Base-by-base conservation (phyloP, 305 asterid species). In the Fraxinus sp. region DNA sequence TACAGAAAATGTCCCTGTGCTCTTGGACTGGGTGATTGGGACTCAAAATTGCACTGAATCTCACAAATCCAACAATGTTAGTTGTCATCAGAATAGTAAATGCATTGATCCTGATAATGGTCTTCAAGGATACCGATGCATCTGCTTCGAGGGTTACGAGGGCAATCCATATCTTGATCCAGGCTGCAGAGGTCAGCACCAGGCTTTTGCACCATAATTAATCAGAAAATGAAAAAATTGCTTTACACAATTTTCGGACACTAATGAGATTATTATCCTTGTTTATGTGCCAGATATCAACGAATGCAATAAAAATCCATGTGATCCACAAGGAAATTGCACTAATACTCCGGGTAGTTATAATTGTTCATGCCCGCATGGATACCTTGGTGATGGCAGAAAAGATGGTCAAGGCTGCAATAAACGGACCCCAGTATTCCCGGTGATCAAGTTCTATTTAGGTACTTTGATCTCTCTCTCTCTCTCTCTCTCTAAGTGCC, bases 161-260 rank as follows among this genome's bases (percentile, higher is more conserved):
- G 90, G 90, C 36, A 86, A 86, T 78, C 89, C 90, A 1, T 88
- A 88, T 78, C 88, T 88, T 68, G 80, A 84, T 49, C 86, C 84
- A 8, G 90, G 90, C 74, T 87, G 90, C 55, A 83, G 62, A 81
- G 88, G 87, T 87, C 37, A 59, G 85, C 14, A 14, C 7, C 7
- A 3, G 18, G 20, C 18, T 3, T 49, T 14, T 49, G 18, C 18
- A 14, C 59, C 59, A 14, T 49, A 49, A 49, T 49, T 13, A 49
- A 41, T 41, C 52, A 9, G 52, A 41, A 9, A 11, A 41, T 41
- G 52, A 41, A 41, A 41, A 10, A 49, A 49, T 13, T 46, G 6
- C 18, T 49, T 1, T 1, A 1, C 20, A 3, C 20, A 5, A 3
- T 49, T 49, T 49, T 14, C 7, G 14, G 7, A 49, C 20, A 3